Base-by-base conservation (phyloP, 1,139 yeast species). In the Saccharomycopsis phalli region DNA sequence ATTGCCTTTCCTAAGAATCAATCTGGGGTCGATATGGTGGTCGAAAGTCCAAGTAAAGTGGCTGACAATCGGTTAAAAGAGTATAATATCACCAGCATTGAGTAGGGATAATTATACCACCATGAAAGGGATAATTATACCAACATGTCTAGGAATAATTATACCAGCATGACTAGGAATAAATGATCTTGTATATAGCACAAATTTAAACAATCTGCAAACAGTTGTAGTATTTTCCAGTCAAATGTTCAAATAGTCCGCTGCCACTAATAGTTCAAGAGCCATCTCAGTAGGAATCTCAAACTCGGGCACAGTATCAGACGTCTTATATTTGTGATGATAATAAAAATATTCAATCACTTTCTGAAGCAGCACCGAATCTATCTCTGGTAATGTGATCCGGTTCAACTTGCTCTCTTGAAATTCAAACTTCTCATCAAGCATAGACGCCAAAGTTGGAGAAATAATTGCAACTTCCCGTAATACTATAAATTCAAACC, bases 1-100 rank as follows among this genome's bases (percentile, higher is more conserved):
- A 81, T 91, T 50, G 95, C 98, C 1, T 91, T 91, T 58, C 99
- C 99, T 1, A 91, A 91, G 60, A 86, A 88, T 37, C 80, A 81
- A 50, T 74, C 84, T 5, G 98, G 99, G 0, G 65, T 76, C 1
- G 99, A 91, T 58, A 76, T 84, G 0, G 84, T 91, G 37, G 94
- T 91, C 17, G 82, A 76, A 10, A 80, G 94, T 48, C 99, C 99
- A 1, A 74, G 88, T 34, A 53, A 53, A 17, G 87, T 86, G 2
- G 58, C 16, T 4, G 27, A 20, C 5, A 10, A 7, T 10, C 31
- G 41, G n/a, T 33, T 42, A 19, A 32, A 28, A 28, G 40, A 36
- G 27, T 42, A 42, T 23, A 28, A 42, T 10, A 40, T 42, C n/a
- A n/a, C n/a, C n/a, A n/a, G n/a, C n/a, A n/a, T n/a, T n/a, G n/a